These are phyloP conservation scores for Coemansia sp. DNA, from an alignment of 192 early-diverging fungal species.

Conservation along the genomic window DNA sequence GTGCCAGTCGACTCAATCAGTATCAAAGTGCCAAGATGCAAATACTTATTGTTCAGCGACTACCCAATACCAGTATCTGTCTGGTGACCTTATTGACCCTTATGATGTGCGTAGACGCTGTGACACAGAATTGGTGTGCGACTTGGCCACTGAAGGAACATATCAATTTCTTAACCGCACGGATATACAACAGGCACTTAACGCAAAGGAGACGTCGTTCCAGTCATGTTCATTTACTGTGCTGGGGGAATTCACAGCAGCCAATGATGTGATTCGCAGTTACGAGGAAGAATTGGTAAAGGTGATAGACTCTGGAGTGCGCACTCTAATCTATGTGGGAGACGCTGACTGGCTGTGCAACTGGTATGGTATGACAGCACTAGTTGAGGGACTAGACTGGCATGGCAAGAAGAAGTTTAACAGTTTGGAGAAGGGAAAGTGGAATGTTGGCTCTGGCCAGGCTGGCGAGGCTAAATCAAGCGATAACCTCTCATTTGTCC, in stretches of 20 bases:
- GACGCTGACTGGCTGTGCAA: constrained; percentile 92
- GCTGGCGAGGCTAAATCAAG: constrained; percentile 64
- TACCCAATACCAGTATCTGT: background rate
- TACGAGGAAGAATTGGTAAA: constrained; percentile 59
- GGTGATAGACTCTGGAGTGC: constrained; percentile 71
- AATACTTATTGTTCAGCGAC: background rate
- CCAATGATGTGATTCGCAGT: constrained; percentile 78
- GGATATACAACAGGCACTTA: constrained; percentile 65
- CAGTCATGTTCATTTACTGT: constrained; percentile 75
- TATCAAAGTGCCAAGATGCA: background rate
- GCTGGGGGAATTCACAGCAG: constrained; percentile 66
- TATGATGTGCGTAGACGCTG: constrained; percentile 91
- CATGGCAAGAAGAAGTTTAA: constrained; percentile 66
- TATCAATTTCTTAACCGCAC: constrained; percentile 69
- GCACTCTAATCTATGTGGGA: constrained; percentile 82
- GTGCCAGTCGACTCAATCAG: background rate
- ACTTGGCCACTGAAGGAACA: constrained; percentile 66
- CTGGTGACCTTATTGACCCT: constrained; percentile 67
- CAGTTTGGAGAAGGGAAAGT: constrained; percentile 64
- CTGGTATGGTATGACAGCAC: constrained; percentile 80
- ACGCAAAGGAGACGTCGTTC: constrained; percentile 64
- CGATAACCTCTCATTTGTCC: constrained; percentile 75
- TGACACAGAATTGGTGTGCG: constrained; percentile 73
- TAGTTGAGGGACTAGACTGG: constrained; percentile 80
- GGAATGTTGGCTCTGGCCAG: constrained; percentile 60